Evolutionary conservation across 768 basidiomycete genomes (phyloP), one percentile per base, ranked within the genome.

Genomic region (Boletus sensibilis): DNA sequence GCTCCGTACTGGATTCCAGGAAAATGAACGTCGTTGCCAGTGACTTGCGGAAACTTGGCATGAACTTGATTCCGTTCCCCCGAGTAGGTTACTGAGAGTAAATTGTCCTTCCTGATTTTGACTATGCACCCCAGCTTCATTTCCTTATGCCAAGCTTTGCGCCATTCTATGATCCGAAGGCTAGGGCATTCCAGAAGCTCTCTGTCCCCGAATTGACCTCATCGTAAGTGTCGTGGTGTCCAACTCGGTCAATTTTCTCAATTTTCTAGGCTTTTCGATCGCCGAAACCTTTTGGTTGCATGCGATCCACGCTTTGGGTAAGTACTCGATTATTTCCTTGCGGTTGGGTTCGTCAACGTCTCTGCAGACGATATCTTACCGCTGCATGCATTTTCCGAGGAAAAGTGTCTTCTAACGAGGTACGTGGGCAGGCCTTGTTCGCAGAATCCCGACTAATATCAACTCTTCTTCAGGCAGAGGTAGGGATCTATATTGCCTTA

Each of bases 81-180:
- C 93, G 94, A 57, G 89, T 90, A 72, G 50, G 83, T 74, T 20
- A 7, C 16, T 13, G 12, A 16, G 27, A 50, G 40, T 14, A n/a
- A 18, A 12, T 20, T 18, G 5, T 7, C 25, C 9, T 33, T 41
- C 31, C 11, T 9, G 18, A 33, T 60, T 37, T 41, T 56, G 40
- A 53, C 16, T 27, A 16, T 45, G 12, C 37, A 27, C 48, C 66
- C 66, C 71, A 96, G 87, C 82, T 98, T 50, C 96, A 99, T 71
- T 99, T 98, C 83, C 82, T 99, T 64, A 90, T 93, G 78, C 92
- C 93, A 47, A 94, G 92, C 61, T 97, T 94, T 70, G 94, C 93
- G 0, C 97, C 97, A 1, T 85, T 98, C 63, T 85, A 82, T 59
- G 83, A 92, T 61, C 78, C 83, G 3, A 83, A 83, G 52, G 78